phyloP scores from a whole-genome alignment of 1,139 yeast genomes.

The Kluyveromyces sp. region DNA sequence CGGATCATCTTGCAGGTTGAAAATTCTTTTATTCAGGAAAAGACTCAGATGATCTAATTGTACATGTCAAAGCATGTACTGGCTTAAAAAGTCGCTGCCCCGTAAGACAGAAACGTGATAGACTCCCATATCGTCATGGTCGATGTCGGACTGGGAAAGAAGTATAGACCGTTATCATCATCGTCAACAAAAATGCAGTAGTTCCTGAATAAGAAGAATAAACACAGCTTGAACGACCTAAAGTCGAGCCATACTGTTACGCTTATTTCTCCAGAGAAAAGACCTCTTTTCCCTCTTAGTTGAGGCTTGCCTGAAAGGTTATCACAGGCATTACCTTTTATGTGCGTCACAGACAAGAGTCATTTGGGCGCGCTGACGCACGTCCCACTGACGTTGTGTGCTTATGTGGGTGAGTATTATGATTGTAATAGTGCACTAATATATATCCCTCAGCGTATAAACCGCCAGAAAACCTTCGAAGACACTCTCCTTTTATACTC shows the following conservation, averaged over 20 bases:
- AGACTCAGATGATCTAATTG: conserved; percentile 43
- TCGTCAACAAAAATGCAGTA: conserved; percentile 11
- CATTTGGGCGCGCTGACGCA: too few species aligned
- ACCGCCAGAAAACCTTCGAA: too few species aligned
- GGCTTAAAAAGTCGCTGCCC: conserved; percentile 70
- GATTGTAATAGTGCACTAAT: too few species aligned
- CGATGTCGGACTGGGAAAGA: conserved; percentile 89
- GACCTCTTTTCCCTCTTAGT: conserved; percentile 5
- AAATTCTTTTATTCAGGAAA: neutral
- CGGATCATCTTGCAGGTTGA: neutral
- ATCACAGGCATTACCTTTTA: too few species aligned
- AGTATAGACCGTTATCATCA: conserved; percentile 44
- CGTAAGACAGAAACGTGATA: conserved; percentile 32
- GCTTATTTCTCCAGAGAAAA: conserved; percentile 7
- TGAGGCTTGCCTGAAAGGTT: too few species aligned
- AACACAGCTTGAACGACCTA: too few species aligned
- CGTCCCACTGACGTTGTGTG: too few species aligned
- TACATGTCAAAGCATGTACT: conserved; percentile 45
- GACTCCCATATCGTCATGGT: conserved; percentile 80
- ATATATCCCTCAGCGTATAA: too few species aligned
- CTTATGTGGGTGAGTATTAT: too few species aligned
- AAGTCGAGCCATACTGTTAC: too few species aligned
- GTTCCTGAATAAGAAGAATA: neutral
- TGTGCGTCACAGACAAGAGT: too few species aligned
- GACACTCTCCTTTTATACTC: neutral